Conservation (phyloP, 257 asterid species). For the Avicennia marina region DNA sequence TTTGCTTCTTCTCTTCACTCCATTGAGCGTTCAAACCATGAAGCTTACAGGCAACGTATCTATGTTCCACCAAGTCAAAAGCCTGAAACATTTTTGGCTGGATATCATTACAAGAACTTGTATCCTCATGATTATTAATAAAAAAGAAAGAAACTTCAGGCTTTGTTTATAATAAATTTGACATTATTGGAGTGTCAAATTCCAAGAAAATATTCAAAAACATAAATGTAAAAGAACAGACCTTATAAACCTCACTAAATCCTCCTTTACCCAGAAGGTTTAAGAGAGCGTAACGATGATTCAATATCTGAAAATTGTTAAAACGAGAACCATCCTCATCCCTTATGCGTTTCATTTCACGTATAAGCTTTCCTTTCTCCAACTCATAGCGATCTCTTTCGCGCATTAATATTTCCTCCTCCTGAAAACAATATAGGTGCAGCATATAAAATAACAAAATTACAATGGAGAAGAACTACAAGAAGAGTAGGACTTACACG, state of each 20-base stretch:
- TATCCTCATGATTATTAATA: neutral
- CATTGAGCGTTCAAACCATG: conserved; percentile 96
- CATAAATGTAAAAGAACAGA: conserved; percentile 19
- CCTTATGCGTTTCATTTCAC: conserved; percentile 97
- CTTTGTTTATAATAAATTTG: neutral
- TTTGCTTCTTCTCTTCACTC: conserved; percentile 99
- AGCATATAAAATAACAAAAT: conserved; percentile 15
- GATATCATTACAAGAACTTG: conserved; percentile 20
- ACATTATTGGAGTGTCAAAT: neutral
- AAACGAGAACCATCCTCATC: conserved; percentile 98
- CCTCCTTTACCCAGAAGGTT: conserved; percentile 99
- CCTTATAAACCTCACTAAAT: conserved; percentile 99
- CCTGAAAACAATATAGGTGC: conserved; percentile 44
- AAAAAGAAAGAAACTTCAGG: conserved; percentile 6
- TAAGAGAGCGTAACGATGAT: conserved; percentile 90
- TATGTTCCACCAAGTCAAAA: conserved; percentile 91
- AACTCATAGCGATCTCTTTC: conserved; percentile 93
- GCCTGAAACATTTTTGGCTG: conserved; percentile 54
- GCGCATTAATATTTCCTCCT: conserved; percentile 88
- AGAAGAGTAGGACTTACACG: conserved; percentile 51
- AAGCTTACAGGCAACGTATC: conserved; percentile 98
- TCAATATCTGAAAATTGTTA: conserved; percentile 91
- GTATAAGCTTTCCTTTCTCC: conserved; percentile 93
- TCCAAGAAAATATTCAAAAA: conserved; percentile 15
- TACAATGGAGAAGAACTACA: neutral